Conservation (phyloP, 805 yeast genomes). For the Teunomyces gatunensis region DNA sequence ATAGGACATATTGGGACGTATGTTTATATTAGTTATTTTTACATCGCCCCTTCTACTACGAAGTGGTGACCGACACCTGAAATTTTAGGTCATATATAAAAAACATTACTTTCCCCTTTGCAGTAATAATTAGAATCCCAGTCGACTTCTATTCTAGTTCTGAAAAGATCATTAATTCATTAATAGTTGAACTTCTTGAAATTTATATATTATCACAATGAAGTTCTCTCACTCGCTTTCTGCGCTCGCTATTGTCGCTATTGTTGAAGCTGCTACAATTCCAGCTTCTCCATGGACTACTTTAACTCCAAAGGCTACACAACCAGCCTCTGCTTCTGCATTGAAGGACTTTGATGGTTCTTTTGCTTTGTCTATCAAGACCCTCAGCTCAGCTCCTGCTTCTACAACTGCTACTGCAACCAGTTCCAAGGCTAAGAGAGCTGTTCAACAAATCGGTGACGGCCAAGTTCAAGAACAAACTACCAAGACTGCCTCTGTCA, state of each 20-base stretch:
- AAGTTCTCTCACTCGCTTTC: constrained; percentile 18
- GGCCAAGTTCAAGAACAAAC: constrained; percentile 55
- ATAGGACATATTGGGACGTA: background rate
- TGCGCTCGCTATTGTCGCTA: constrained; percentile 27
- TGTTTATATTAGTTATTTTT: constrained; percentile 3
- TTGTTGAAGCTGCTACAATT: constrained; percentile 22
- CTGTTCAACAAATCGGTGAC: constrained; percentile 39
- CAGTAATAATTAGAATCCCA: background rate
- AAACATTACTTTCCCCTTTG: background rate
- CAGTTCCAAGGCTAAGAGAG: constrained; percentile 9
- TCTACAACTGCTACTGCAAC: constrained; percentile 27
- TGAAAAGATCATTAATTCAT: background rate
- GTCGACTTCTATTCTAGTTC: background rate
- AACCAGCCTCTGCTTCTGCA: constrained; percentile 21
- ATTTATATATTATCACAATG: constrained; percentile 10
- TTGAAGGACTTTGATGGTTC: constrained; percentile 27
- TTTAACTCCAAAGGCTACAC: constrained; percentile 29
- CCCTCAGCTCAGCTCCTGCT: constrained; percentile 37
- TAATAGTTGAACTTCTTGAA: background rate
- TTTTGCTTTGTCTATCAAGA: constrained; percentile 30
- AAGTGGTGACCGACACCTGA: constrained; percentile 1
- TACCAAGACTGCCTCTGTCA: constrained; percentile 21
- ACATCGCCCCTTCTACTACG: constrained; percentile 1
- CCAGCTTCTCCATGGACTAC: constrained; percentile 27
- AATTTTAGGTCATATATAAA: background rate